A percentile compares a stretch with the other conserved stretches of the same genome.
Evolutionary conservation across 2,329 filamentous ascomycete species (phyloP).

Genomic region (Xylariaceae sp.): DNA sequence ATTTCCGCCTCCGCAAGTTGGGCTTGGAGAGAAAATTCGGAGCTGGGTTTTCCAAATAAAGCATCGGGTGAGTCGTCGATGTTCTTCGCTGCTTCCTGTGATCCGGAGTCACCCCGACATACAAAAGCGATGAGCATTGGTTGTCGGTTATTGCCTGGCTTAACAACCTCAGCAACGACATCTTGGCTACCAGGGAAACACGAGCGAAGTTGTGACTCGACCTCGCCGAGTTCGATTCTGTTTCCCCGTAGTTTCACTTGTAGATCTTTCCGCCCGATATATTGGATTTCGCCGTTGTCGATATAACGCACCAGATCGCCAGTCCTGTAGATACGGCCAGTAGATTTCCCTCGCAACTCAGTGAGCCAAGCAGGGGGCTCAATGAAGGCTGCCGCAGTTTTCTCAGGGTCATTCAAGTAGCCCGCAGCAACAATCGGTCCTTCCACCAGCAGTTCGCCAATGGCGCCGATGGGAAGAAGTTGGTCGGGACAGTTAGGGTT

Average conservation of each 20-base stretch:
- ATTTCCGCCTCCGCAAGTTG: constrained; percentile 28
- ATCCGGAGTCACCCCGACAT: neutral
- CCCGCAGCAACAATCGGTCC: constrained; percentile 37
- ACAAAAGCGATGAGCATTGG: constrained; percentile 14
- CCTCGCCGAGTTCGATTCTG: constrained; percentile 42
- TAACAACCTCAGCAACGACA: constrained; percentile 41
- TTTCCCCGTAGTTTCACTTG: constrained; percentile 49
- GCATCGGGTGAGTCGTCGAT: neutral
- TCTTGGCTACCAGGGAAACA: constrained; percentile 34
- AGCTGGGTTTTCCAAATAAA: constrained; percentile 30
- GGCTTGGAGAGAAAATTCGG: constrained; percentile 24
- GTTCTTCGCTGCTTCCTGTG: neutral
- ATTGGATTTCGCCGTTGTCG: constrained; percentile 38
- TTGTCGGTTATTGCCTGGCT: constrained; percentile 18
- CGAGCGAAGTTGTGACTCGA: constrained; percentile 33
- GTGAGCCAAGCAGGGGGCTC: constrained; percentile 36
- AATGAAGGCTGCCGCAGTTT: constrained; percentile 36
- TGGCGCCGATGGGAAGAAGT: constrained; percentile 23
- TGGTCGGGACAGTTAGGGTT: constrained; percentile 34
- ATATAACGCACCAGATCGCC: constrained; percentile 25
- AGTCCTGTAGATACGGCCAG: constrained; percentile 49
- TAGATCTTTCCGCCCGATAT: constrained; percentile 43
- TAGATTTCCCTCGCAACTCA: constrained; percentile 36
- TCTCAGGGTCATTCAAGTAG: constrained; percentile 38
- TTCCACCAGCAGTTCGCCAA: constrained; percentile 39